Evolutionary conservation across 148 eudicot genomes (phyloP).

Genomic region (Arbutus unedo): DNA sequence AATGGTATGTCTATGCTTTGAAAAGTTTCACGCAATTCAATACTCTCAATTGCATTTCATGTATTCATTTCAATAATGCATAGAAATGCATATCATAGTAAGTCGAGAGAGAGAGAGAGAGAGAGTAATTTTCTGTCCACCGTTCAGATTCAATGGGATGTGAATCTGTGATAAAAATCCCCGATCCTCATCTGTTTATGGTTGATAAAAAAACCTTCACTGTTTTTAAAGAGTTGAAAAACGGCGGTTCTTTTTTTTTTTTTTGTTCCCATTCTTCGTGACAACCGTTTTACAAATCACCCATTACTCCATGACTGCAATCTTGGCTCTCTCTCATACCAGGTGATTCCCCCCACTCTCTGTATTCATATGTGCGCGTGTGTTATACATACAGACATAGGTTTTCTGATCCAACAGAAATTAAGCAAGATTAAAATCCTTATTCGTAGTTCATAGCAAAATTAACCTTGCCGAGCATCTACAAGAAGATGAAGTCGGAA

Average conservation of each 20-base stretch:
- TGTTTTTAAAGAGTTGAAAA: neutral
- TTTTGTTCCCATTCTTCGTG: conserved; percentile 11
- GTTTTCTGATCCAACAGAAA: neutral
- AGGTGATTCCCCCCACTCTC: neutral
- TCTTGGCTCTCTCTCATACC: neutral
- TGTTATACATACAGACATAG: neutral
- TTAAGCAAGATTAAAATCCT: neutral
- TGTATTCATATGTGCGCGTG: neutral
- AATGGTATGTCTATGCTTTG: too few species aligned
- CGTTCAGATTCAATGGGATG: neutral
- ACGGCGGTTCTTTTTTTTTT: neutral
- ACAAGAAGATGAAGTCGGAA: too few species aligned
- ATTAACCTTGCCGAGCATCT: too few species aligned
- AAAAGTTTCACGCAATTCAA: too few species aligned
- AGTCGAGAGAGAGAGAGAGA: too few species aligned
- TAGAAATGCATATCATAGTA: too few species aligned
- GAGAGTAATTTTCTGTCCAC: too few species aligned
- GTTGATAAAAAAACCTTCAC: neutral
- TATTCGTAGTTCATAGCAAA: too few species aligned
- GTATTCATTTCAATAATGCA: too few species aligned
- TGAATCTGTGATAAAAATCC: neutral
- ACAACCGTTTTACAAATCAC: conserved; percentile 19
- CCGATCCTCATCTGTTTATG: neutral
- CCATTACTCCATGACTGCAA: conserved; percentile 16
- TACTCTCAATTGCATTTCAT: too few species aligned